Evolutionary conservation across 2,329 filamentous ascomycete genomes (phyloP), one percentile per base, ranked within the genome.

Genomic region (Epichloe amarillans): DNA sequence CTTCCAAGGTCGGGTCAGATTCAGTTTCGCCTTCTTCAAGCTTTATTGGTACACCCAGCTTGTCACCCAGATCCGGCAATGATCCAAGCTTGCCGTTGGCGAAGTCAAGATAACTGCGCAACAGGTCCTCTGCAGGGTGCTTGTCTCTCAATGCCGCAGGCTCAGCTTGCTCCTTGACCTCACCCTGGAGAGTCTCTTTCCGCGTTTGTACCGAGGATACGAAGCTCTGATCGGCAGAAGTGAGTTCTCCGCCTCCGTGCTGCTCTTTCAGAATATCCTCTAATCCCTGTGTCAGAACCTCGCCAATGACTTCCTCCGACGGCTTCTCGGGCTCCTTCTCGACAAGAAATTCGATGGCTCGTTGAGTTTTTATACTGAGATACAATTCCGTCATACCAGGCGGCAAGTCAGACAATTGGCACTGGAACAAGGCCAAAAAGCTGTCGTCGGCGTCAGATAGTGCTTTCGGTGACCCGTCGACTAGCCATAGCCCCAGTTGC

Each of bases 201-300:
- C 66, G 61, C 19, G 60, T 58, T 42, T 64, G 61, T 6, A 67
- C 60, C 11, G 63, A 60, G 4, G 60, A 57, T 8, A 69, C 55
- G 30, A 70, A 63, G 8, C 60, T 60, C 42, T 63, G 60, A 50
- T 70, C 67, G 26, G 66, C 60, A 55, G 66, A 55, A 53, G 60
- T 66, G 17, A 66, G 54, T 49, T 64, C 62, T 21, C 58, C 54
- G 15, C 60, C 60, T 3, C 60, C 61, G 46, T 65, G 64, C 36
- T 66, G 58, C 19, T 59, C 58, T 11, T 61, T 68, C 45, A 76
- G 57, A 43, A 67, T 66, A 11, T 71, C 69, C 26, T 83, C 72
- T 2, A 86, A 64, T 4, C 83, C 70, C 8, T 73, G 67, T 6
- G 75, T 70, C 37, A 87, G 72, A 3, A 79, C 71, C 49, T 80